phyloP scores from a whole-genome alignment of 768 basidiomycete species.

The Lentinula raphanica region DNA sequence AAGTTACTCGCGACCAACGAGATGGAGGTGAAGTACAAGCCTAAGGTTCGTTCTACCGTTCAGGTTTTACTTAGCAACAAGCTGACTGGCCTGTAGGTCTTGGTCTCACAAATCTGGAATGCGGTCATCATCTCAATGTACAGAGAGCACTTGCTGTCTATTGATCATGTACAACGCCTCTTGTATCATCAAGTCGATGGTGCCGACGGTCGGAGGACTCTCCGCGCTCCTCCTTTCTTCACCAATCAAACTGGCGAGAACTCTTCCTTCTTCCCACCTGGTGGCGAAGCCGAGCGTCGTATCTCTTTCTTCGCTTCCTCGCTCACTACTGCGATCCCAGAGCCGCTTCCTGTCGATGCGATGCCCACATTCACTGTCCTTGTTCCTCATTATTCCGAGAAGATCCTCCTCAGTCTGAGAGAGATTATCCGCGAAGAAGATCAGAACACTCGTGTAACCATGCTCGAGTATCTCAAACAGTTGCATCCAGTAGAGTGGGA shows the following conservation, averaged over 20 bases:
- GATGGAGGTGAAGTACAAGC: slow-evolving; percentile 99
- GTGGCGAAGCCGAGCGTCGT: slow-evolving; percentile 93
- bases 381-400: slow-evolving; percentile 98
- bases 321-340: slow-evolving; percentile 90
- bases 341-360: slow-evolving; percentile 92
- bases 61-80: not conserved
- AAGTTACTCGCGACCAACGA: slow-evolving; percentile 93
- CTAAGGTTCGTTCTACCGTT: slow-evolving; percentile 55
- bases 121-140: slow-evolving; percentile 99
- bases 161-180: slow-evolving; percentile 95
- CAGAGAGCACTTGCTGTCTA: slow-evolving; percentile 94
- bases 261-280: slow-evolving; percentile 86
- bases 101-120: slow-evolving; percentile 99
- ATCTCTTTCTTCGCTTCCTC: slow-evolving; percentile 99
- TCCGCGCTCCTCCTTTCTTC: slow-evolving; percentile 98
- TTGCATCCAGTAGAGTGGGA: slow-evolving; percentile 99
- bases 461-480: slow-evolving; percentile 97
- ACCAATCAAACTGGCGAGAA: slow-evolving; percentile 80
- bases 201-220: slow-evolving; percentile 81
- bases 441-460: slow-evolving; percentile 91
- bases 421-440: slow-evolving; percentile 99
- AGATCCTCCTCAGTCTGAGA: slow-evolving; percentile 91
- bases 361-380: slow-evolving; percentile 99
- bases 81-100: slow-evolving; percentile 42
- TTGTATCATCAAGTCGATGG: slow-evolving; percentile 96